Base-by-base conservation (phyloP, 306 rosid genomes). In the Vigna trinervia region DNA sequence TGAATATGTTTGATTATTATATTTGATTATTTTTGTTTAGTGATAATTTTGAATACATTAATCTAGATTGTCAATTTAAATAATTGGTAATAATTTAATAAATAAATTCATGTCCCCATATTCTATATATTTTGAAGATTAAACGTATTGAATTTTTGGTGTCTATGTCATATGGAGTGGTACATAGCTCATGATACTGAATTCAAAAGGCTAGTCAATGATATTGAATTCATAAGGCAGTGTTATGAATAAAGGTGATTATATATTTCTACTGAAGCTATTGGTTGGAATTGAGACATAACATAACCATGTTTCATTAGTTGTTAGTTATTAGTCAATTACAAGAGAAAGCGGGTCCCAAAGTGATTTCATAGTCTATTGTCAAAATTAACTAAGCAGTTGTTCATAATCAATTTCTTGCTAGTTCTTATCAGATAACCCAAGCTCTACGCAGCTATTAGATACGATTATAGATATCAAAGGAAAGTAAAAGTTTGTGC, bases 321-420 rank as follows among this genome's bases (percentile, higher is more conserved):
- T 71, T 45, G 46, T 61, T 32, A 32, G 6, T 34, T 34, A 34
- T 34, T 74, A 58, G 71, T 75, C 57, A 62, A 69, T 74, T 15
- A 53, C 59, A 63, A 36, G 75, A 61, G 71, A 84, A 73, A 63
- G 74, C 62, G 64, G 84, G 77, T 56, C 82, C 77, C 70, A 46
- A 56, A 61, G 23, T 65, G 57, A 46, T 17, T 39, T 65, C n/a
- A 30, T 11, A 3, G 46, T 54, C 60, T 17, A 17, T 17, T 17
- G 19, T 17, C 34, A 30, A 30, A 30, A 30, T 30, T 30, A 30
- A 30, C 34, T 30, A 30, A 30, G 34, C 34, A 30, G 34, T 30
- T 30, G 5, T 30, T 30, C 34, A 30, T 30, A 30, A 30, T 30
- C 34, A 30, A 30, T 30, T 30, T 38, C 43, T 38, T 38, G 9